A percentile compares a stretch with the other conserved stretches of the same genome.
These are phyloP conservation scores for Pythium vanterpoolii DNA, from an alignment of 352 stramenopile species.

Conservation along the genomic window DNA sequence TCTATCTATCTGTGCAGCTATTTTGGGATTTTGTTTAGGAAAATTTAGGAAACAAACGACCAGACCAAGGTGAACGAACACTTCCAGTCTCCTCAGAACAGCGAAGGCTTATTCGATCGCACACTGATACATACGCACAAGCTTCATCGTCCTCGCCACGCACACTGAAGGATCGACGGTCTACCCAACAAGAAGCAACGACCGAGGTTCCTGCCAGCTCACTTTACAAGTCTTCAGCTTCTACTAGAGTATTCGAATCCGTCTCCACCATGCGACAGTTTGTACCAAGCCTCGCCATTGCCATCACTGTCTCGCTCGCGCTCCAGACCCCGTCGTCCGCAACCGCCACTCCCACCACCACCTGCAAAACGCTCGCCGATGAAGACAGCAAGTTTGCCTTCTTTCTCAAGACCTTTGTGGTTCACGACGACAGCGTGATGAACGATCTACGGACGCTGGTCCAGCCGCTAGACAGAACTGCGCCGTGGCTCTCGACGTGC, in stretches of 20 bases:
- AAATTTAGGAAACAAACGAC: background rate
- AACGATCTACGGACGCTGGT: slow-evolving; percentile 24
- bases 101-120: background rate
- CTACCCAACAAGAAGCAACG: background rate
- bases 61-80: background rate
- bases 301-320: background rate
- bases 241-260: background rate
- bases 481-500: slow-evolving; percentile 44
- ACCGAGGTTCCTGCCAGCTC: too few relatives aligned
- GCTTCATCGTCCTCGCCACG: slow-evolving; percentile 3
- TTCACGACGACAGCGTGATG: background rate
- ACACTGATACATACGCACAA: too few relatives aligned
- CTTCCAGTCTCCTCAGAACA: background rate
- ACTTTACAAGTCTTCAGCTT: background rate
- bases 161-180: too few relatives aligned
- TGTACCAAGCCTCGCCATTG: background rate
- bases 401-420: background rate
- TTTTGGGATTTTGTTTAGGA: background rate
- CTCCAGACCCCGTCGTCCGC: background rate
- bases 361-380: slow-evolving; percentile 25
- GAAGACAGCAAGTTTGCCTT: slow-evolving; percentile 19
- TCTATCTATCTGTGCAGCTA: too few relatives aligned
- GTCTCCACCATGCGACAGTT: background rate
- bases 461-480: slow-evolving; percentile 19
- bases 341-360: background rate